phyloP scores from a whole-genome alignment of 176 grass and related monocot species.

The Avena eriantha region DNA sequence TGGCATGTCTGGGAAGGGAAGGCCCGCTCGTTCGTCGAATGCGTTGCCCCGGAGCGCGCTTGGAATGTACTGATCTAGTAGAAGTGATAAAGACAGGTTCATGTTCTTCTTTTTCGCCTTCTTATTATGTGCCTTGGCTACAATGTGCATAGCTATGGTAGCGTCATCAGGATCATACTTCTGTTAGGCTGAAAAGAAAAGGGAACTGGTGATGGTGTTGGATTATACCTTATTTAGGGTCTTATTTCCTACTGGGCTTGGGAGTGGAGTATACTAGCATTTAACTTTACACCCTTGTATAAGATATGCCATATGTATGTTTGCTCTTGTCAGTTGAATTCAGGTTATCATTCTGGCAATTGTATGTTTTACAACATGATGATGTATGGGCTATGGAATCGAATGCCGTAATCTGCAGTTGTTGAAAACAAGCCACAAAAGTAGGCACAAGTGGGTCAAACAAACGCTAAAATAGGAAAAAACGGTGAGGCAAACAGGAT shows the following conservation, averaged over 20 bases:
- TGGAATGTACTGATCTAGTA: conserved; percentile 49
- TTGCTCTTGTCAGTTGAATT: conserved; percentile 12
- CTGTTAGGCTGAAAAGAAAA: conserved; percentile 17
- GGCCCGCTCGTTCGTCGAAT: conserved; percentile 52
- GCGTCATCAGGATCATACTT: conserved; percentile 24
- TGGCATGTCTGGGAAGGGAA: conserved; percentile 45
- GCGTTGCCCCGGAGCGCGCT: conserved; percentile 50
- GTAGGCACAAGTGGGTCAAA: too few species aligned
- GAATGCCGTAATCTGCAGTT: background rate
- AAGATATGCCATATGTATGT: conserved; percentile 18
- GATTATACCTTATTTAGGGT: conserved; percentile 35
- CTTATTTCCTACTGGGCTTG: conserved; percentile 33
- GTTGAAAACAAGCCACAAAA: too few species aligned
- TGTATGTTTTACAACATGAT: background rate
- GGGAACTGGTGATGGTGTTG: conserved; percentile 28
- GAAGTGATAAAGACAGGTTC: background rate
- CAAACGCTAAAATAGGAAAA: too few species aligned
- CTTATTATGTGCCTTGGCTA: conserved; percentile 7
- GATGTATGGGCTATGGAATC: background rate
- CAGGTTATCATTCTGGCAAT: conserved; percentile 30
- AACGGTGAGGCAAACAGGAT: too few species aligned
- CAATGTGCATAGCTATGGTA: conserved; percentile 41
- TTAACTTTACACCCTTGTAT: conserved; percentile 36
- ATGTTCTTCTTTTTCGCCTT: conserved; percentile 5
- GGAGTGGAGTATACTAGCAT: conserved; percentile 26